Conservation (phyloP, 2,329 filamentous ascomycete genomes). For the Pyrenochaeta sp. region DNA sequence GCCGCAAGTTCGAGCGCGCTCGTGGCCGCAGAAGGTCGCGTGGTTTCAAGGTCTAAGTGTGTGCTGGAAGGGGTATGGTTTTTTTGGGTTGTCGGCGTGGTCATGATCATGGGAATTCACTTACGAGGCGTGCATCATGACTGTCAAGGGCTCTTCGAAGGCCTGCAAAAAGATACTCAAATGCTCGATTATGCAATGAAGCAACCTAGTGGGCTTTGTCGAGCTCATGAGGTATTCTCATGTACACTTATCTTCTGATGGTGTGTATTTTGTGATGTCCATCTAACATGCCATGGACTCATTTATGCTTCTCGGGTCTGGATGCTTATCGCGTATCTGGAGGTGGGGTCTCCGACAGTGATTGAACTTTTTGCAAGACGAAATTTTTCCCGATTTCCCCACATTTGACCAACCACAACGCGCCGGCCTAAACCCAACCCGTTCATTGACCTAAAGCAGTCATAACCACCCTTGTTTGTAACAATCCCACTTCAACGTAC, state of each 20-base stretch:
- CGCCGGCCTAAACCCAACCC: slow-evolving; percentile 20
- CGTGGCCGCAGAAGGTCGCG: slow-evolving; percentile 98
- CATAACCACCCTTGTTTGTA: slow-evolving; percentile 21
- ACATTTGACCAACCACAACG: slow-evolving; percentile 28
- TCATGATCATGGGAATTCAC: slow-evolving; percentile 46
- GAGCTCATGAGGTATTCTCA: slow-evolving; percentile 43
- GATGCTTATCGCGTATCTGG: slow-evolving; percentile 6
- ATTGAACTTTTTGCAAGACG: slow-evolving; percentile 18
- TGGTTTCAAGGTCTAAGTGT: slow-evolving; percentile 98
- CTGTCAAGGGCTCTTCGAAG: slow-evolving; percentile 42
- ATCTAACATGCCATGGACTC: background rate
- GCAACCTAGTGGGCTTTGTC: slow-evolving; percentile 42
- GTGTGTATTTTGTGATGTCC: slow-evolving; percentile 2
- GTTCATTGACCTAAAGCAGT: slow-evolving; percentile 26
- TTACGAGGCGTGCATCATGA: slow-evolving; percentile 49
- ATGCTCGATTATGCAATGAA: slow-evolving; percentile 47
- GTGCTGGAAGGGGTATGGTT: slow-evolving; percentile 40
- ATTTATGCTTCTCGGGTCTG: background rate
- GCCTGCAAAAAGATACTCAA: slow-evolving; percentile 50
- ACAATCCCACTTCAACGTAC: slow-evolving; percentile 3
- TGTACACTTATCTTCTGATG: slow-evolving; percentile 22
- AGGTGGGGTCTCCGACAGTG: background rate
- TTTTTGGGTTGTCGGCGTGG: slow-evolving; percentile 50
- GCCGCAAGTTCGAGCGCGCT: slow-evolving; percentile 98
- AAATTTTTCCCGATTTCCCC: slow-evolving; percentile 36